Percentiles rank a stretch among this genome's conserved stretches.
phyloP scores from a whole-genome alignment of 2,329 filamentous ascomycete species.

The Colletotrichum tropicicola region DNA sequence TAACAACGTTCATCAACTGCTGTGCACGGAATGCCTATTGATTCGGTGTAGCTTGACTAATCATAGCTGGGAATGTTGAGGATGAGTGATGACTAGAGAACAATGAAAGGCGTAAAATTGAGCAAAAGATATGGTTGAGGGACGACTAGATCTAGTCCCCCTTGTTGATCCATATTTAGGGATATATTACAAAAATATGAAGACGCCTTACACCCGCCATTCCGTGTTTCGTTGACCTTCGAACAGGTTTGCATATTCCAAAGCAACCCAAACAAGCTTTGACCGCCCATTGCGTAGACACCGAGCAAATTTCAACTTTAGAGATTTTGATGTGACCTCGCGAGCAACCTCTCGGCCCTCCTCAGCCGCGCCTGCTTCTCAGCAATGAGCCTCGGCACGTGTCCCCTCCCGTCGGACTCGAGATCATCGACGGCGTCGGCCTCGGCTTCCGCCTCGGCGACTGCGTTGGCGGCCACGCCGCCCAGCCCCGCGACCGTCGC shows the following conservation, averaged over 20 bases:
- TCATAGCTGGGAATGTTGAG: not conserved
- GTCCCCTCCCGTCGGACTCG: conserved; percentile 27
- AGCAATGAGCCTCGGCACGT: conserved; percentile 37
- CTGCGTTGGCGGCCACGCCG: conserved; percentile 7
- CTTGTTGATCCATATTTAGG: too few species aligned
- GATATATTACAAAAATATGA: not conserved
- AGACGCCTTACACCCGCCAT: conserved; percentile 7
- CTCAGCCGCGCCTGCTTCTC: conserved; percentile 49
- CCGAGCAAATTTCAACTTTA: not conserved
- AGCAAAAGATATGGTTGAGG: too few species aligned
- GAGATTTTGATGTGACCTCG: not conserved
- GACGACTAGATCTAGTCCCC: too few species aligned
- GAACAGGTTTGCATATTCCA: not conserved
- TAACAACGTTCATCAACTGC: conserved; percentile 31
- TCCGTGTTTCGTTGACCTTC: not conserved
- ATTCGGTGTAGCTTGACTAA: not conserved
- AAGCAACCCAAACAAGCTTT: not conserved
- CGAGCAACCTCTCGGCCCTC: conserved; percentile 49
- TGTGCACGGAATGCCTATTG: not conserved
- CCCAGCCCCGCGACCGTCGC: conserved; percentile 1
- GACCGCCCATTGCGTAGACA: not conserved
- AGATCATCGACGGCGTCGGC: conserved; percentile 35
- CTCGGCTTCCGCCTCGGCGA: conserved; percentile 33
- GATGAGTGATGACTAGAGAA: not conserved
- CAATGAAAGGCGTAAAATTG: too few species aligned